These are phyloP conservation scores for Epichloe festucae DNA, from an alignment of 2,329 filamentous ascomycete species.

Conservation along the genomic window DNA sequence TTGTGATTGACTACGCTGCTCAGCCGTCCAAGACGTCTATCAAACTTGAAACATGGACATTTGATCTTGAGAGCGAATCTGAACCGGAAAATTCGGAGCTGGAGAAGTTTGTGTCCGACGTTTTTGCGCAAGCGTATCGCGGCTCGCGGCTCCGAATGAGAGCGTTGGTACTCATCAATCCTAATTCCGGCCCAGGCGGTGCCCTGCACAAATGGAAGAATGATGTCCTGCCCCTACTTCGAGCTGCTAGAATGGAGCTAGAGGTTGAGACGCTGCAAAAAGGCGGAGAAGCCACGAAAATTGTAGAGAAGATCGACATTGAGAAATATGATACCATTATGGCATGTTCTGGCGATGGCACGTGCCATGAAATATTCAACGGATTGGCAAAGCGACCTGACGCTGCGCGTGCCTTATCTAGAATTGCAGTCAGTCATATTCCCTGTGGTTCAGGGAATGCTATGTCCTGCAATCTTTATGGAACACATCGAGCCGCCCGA, in stretches of 20 bases:
- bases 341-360: conserved; percentile 82
- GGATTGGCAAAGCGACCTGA: conserved; percentile 68
- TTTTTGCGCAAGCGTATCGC: conserved; percentile 62
- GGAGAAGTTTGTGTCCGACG: conserved; percentile 48
- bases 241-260: conserved; percentile 64
- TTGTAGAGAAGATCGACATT: conserved; percentile 63
- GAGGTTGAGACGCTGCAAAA: conserved; percentile 61
- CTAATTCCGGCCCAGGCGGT: conserved; percentile 70
- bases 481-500: conserved; percentile 59
- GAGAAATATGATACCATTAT: conserved; percentile 74
- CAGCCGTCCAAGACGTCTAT: conserved; percentile 46
- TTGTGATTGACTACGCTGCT: conserved; percentile 63
- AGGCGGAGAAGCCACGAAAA: conserved; percentile 64
- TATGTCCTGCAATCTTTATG: conserved; percentile 80
- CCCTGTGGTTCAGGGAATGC: conserved; percentile 93
- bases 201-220: conserved; percentile 62
- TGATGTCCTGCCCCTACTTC: conserved; percentile 69
- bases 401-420: conserved; percentile 58
- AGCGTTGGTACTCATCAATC: conserved; percentile 83
- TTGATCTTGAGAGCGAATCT: conserved; percentile 26
- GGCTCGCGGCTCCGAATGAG: conserved; percentile 55
- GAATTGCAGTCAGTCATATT: conserved; percentile 72
- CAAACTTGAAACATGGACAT: conserved; percentile 43
- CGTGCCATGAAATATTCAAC: conserved; percentile 91
- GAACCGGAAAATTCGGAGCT: conserved; percentile 22